Evolutionary conservation across 495 filamentous ascomycete species (phyloP), one percentile per base, ranked within the genome.

Genomic region (Saxophila tyrrhenica): DNA sequence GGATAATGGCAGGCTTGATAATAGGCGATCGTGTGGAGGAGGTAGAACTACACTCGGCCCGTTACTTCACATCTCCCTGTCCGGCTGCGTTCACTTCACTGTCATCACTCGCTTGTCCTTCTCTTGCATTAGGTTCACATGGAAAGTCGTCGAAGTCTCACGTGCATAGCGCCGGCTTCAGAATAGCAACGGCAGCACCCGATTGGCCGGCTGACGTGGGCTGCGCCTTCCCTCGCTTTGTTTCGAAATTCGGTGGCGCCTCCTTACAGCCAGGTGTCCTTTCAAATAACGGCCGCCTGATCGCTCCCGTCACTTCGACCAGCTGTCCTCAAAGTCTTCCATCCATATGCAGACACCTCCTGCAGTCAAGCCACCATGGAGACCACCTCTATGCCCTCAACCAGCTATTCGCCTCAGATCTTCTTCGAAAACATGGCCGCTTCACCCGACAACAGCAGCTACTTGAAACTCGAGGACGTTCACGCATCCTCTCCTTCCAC

Each of bases 381-480:
- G 51, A 24, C 57, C 39, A 55, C 46, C 25, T 39, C 45, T 39
- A n/a, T 23, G 0, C 24, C 17, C 39, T 46, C 55, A 25, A 25
- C 51, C 50, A 25, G 35, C 43, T 39, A 20, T 39, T 25, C 21
- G 17, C 45, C 45, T 24, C 29, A 39, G 7, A 20, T 17, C 25
- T 21, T 39, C 9, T n/a, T 52, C 46, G 47, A 57, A 50, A 58
- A 23, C 55, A 62, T 62, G 59, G 43, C 47, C 24, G 50, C 57
- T 20, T 35, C 52, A 25, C 52, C 23, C 23, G 39, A 32, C 45
- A 54, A 41, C 19, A 17, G 21, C 49, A 39, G 11, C 16, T 62
- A 58, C 23, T 55, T 62, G 44, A 57, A 55, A 38, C 59, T 56
- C 44, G 59, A 62, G 38, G 59, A 62, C 23, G 46, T 62, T 1